A percentile compares a stretch with the other conserved stretches of the same genome.
Conservation (phyloP, 2,329 filamentous ascomycete species). For the Myotisia sp. region DNA sequence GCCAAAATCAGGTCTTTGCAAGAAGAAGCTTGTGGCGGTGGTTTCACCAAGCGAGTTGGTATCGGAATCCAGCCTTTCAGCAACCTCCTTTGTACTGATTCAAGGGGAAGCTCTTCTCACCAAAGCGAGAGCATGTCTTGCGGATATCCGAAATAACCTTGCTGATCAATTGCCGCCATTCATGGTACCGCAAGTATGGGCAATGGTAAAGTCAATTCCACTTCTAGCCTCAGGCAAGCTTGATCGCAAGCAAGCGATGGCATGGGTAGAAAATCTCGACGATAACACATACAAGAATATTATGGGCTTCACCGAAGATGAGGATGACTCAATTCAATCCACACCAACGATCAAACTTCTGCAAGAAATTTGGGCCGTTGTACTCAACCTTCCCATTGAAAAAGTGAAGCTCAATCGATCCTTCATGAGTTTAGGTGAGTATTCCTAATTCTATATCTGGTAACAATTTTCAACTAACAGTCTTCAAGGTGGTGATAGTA, state of each 20-base stretch:
- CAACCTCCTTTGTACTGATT: constrained; percentile 22
- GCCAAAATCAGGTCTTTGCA: constrained; percentile 29
- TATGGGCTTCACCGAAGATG: constrained; percentile 22
- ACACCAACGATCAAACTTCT: constrained; percentile 10
- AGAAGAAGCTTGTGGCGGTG: constrained; percentile 33
- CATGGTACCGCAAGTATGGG: constrained; percentile 11
- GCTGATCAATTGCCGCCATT: constrained; percentile 21
- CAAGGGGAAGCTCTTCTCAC: constrained; percentile 15
- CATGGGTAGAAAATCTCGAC: constrained; percentile 34
- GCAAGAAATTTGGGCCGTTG: constrained; percentile 22
- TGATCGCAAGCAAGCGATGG: constrained; percentile 21
- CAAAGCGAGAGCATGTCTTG: constrained; percentile 19
- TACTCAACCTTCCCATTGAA: constrained; percentile 22
- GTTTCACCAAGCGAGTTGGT: constrained; percentile 24
- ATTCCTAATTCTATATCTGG: background rate
- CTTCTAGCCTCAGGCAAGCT: constrained; percentile 10
- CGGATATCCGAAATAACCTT: constrained; percentile 24
- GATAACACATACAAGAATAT: constrained; percentile 27
- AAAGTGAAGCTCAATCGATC: constrained; percentile 23
- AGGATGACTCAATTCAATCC: constrained; percentile 9
- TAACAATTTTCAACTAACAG: background rate
- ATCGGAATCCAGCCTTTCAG: constrained; percentile 10
- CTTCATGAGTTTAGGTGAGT: constrained; percentile 23
- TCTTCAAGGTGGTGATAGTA: constrained; percentile 34
- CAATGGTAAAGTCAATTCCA: constrained; percentile 8